Conservation (phyloP, 2,329 filamentous ascomycete genomes). For the Sarocladium strictum region DNA sequence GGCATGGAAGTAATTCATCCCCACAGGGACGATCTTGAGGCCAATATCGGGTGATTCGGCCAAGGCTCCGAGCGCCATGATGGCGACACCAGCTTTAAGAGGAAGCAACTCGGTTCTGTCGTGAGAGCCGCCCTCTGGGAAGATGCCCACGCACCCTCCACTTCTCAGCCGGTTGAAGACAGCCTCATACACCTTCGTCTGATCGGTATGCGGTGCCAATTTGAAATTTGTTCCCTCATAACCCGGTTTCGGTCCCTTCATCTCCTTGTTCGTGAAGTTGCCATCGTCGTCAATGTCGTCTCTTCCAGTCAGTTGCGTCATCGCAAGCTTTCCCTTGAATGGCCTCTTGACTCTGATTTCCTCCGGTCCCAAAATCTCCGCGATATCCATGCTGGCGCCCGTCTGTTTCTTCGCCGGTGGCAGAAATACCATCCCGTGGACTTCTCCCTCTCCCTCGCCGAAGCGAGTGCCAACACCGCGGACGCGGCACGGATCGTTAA, state of each 20-base stretch:
- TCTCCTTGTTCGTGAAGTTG: constrained; percentile 49
- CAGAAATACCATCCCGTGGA: constrained; percentile 79
- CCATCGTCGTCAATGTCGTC: constrained; percentile 65
- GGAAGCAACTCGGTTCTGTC: constrained; percentile 88
- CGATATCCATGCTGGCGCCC: constrained; percentile 77
- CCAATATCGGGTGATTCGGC: constrained; percentile 81
- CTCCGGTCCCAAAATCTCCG: constrained; percentile 71
- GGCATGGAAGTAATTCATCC: constrained; percentile 99
- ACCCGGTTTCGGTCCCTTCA: constrained; percentile 49
- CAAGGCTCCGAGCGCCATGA: constrained; percentile 91
- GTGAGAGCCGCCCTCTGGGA: constrained; percentile 94
- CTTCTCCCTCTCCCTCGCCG: constrained; percentile 61
- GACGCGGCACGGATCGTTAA: constrained; percentile 76
- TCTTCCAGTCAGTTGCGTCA: constrained; percentile 77
- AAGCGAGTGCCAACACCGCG: constrained; percentile 80
- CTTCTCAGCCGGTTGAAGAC: constrained; percentile 78
- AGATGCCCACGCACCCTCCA: constrained; percentile 91
- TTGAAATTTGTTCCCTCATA: constrained; percentile 80
- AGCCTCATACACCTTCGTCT: constrained; percentile 87
- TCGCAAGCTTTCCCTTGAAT: constrained; percentile 69
- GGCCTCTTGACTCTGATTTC: constrained; percentile 83
- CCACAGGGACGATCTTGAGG: constrained; percentile 90
- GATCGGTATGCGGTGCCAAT: constrained; percentile 86
- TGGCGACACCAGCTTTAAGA: constrained; percentile 91
- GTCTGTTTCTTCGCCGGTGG: constrained; percentile 74